These are phyloP conservation scores for Coffea canephora DNA, from an alignment of 257 asterid genomes.

Conservation along the genomic window DNA sequence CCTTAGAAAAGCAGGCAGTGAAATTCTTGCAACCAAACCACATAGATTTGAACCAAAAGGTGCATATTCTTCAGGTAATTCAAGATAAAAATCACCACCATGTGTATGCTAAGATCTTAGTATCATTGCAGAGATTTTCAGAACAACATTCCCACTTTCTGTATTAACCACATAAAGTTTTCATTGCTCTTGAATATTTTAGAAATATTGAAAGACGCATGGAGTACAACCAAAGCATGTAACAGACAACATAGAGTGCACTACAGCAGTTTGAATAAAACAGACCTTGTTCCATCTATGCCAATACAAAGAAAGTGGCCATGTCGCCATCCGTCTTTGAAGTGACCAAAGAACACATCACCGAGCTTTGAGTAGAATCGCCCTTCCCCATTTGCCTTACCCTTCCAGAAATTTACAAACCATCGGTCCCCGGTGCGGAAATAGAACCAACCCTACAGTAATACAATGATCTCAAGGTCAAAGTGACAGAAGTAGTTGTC, in stretches of 20 bases:
- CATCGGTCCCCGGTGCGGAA: slow-evolving; percentile 93
- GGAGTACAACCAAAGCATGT: not conserved
- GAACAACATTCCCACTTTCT: not conserved
- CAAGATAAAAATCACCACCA: no score
- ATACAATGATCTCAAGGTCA: slow-evolving; percentile 9
- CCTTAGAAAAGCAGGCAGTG: not conserved
- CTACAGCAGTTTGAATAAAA: not conserved
- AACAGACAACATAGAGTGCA: not conserved
- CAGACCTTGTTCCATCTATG: slow-evolving; percentile 85
- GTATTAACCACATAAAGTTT: not conserved
- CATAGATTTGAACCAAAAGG: not conserved
- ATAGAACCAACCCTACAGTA: slow-evolving; percentile 85
- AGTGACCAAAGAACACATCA: slow-evolving; percentile 83
- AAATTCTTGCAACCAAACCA: not conserved
- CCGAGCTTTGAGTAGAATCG: slow-evolving; percentile 87
- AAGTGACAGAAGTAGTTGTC: not conserved
- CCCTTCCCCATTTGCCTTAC: slow-evolving; percentile 94
- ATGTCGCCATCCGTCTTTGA: slow-evolving; percentile 96
- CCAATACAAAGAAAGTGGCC: slow-evolving; percentile 77
- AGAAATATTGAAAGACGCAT: no score
- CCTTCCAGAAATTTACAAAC: slow-evolving; percentile 93
- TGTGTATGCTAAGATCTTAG: no score
- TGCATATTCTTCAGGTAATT: not conserved
- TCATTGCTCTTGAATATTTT: not conserved
- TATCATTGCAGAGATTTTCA: no score